Percentiles rank a stretch among this genome's conserved stretches.
These are phyloP conservation scores for Chlorokybus atmophyticus DNA, from an alignment of 139 green algal genomes.

Conservation along the genomic window DNA sequence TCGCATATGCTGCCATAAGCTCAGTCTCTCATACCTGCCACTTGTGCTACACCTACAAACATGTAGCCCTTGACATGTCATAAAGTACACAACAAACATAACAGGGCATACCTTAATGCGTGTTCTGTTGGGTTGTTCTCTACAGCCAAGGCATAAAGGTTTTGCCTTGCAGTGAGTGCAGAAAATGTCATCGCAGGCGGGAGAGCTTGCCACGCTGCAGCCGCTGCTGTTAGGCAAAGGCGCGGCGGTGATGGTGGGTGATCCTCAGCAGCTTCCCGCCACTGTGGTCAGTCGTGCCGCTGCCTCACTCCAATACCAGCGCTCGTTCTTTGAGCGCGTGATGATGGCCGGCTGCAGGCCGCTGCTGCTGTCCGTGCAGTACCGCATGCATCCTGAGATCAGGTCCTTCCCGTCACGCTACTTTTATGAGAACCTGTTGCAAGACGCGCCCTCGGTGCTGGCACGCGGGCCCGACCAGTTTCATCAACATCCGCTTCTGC, in stretches of 20 bases:
- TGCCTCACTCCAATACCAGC: conserved; percentile 9
- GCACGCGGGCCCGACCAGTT: conserved; percentile 1
- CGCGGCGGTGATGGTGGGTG: conserved; percentile 33
- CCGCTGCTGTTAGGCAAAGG: conserved; percentile 55
- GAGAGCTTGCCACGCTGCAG: conserved; percentile 68
- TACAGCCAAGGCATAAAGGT: too few relatives aligned
- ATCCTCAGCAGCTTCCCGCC: conserved; percentile 34
- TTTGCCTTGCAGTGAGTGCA: too few relatives aligned
- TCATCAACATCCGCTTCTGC: conserved; percentile 25
- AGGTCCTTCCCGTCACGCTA: conserved; percentile 54
- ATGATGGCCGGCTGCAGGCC: conserved; percentile 26
- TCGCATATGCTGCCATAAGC: too few relatives aligned
- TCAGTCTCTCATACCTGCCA: too few relatives aligned
- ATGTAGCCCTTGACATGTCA: too few relatives aligned
- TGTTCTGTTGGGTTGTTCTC: too few relatives aligned
- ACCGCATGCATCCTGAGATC: conserved; percentile 85
- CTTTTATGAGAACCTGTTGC: conserved; percentile 64
- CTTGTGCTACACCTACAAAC: too few relatives aligned
- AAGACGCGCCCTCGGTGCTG: conserved; percentile 32
- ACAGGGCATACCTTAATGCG: too few relatives aligned
- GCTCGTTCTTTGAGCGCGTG: conserved; percentile 35
- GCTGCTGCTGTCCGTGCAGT: conserved; percentile 44
- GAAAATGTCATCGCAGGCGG: too few relatives aligned
- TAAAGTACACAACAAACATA: too few relatives aligned
- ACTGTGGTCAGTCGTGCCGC: conserved; percentile 37